These are phyloP conservation scores for Arxiozyma telluris DNA, from an alignment of 1,139 yeast species.

Conservation along the genomic window DNA sequence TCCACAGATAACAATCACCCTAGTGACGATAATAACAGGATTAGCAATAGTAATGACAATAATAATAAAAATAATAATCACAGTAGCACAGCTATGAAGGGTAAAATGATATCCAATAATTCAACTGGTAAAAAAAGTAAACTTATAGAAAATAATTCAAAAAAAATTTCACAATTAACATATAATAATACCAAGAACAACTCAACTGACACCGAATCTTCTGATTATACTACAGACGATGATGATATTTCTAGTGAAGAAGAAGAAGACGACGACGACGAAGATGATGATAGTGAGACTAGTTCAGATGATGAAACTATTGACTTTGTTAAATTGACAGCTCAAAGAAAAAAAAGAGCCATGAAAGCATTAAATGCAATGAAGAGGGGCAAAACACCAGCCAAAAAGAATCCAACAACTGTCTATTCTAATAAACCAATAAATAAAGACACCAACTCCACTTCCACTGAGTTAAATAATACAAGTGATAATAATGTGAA, in stretches of 20 bases:
- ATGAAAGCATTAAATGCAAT: constrained; percentile 43
- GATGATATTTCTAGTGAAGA: not conserved
- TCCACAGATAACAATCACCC: not conserved
- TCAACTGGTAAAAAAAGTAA: constrained; percentile 25
- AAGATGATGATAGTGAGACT: constrained; percentile 35
- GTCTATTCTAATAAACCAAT: not conserved
- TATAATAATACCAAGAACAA: too few species aligned
- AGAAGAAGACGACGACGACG: constrained; percentile 28
- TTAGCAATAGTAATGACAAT: not conserved
- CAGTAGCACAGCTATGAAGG: not conserved
- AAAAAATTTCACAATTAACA: too few species aligned
- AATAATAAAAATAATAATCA: not conserved
- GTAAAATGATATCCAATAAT: constrained; percentile 19
- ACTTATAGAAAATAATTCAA: constrained; percentile 20
- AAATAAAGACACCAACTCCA: not conserved
- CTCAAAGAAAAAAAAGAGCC: constrained; percentile 51
- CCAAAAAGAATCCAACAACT: not conserved
- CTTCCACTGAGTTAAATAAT: not conserved
- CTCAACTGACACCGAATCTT: not conserved
- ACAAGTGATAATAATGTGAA: not conserved
- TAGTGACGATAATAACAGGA: not conserved
- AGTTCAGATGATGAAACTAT: constrained; percentile 60
- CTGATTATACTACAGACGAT: not conserved
- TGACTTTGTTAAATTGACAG: constrained; percentile 62
- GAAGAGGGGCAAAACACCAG: constrained; percentile 29